phyloP scores from a whole-genome alignment of 495 filamentous ascomycete genomes.

The Bryoglossum gracile region DNA sequence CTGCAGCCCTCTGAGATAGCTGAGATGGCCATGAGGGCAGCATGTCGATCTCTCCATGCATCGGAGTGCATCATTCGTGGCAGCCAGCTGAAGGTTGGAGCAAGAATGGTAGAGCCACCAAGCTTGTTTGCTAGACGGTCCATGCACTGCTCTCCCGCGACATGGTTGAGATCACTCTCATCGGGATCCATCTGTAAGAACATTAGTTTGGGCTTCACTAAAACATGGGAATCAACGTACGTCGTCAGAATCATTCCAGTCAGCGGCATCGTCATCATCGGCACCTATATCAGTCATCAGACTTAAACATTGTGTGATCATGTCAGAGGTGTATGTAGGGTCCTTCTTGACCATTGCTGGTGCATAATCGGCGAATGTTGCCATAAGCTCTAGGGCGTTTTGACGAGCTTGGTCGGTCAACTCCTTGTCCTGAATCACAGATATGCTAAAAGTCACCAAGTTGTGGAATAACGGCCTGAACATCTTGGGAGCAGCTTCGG shows the following conservation, averaged over 20 bases:
- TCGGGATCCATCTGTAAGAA: slow-evolving; percentile 74
- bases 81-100: slow-evolving; percentile 94
- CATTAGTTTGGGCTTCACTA: background rate
- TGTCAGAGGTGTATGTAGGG: slow-evolving; percentile 77
- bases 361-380: slow-evolving; percentile 93
- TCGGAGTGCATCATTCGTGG: slow-evolving; percentile 95
- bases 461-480: slow-evolving; percentile 88
- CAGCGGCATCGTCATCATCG: slow-evolving; percentile 90
- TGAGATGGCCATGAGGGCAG: slow-evolving; percentile 97
- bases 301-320: slow-evolving; percentile 98
- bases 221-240: too few relatives aligned
- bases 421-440: slow-evolving; percentile 92
- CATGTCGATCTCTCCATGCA: slow-evolving; percentile 92
- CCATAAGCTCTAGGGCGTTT: slow-evolving; percentile 94
- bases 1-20: slow-evolving; percentile 97
- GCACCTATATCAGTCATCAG: slow-evolving; percentile 98
- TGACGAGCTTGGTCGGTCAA: slow-evolving; percentile 83
- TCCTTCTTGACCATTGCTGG: slow-evolving; percentile 94
- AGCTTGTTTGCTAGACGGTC: slow-evolving; percentile 96
- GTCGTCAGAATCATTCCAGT: slow-evolving; percentile 93
- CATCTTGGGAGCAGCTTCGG: slow-evolving; percentile 89
- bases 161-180: slow-evolving; percentile 95
- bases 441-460: slow-evolving; percentile 84
- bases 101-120: slow-evolving; percentile 76
- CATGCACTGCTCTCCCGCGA: slow-evolving; percentile 98